Conservation (phyloP, 441 rosid species). For the Codiaeum variegatum region DNA sequence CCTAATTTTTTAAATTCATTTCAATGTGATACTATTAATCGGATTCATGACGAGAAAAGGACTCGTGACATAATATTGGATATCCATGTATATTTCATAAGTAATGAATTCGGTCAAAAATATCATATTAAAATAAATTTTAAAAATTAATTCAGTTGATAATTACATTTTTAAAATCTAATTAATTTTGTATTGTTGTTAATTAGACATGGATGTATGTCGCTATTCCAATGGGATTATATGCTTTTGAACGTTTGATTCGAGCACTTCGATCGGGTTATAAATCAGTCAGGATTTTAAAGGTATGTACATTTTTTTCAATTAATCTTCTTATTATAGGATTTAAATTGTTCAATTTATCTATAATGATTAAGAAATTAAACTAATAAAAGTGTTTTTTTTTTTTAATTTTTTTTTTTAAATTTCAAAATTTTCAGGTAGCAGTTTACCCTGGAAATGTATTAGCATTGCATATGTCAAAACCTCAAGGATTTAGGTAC, state of each 20-base stretch:
- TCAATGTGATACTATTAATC: no score
- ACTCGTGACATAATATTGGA: no score
- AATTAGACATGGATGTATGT: constrained; percentile 85
- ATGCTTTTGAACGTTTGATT: constrained; percentile 51
- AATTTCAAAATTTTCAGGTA: constrained; percentile 40
- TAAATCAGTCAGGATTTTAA: constrained; percentile 56
- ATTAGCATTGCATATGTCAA: constrained; percentile 68
- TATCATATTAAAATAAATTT: no score
- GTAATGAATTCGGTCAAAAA: no score
- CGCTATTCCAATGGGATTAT: constrained; percentile 56
- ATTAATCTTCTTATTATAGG: not conserved
- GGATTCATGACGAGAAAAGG: no score
- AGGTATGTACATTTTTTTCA: constrained; percentile 38
- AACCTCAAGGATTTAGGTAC: constrained; percentile 72
- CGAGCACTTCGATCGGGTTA: constrained; percentile 67
- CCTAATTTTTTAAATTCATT: no score
- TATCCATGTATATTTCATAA: no score
- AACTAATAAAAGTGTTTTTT: not conserved
- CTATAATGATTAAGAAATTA: not conserved
- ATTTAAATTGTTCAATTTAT: not conserved
- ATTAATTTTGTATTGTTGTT: not conserved
- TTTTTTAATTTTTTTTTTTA: no score
- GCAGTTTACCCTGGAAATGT: constrained; percentile 86
- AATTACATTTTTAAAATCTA: no score
- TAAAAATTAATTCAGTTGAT: no score